Evolutionary conservation across 495 filamentous ascomycete species (phyloP).

Genomic region (Mytilinidion resinicola): DNA sequence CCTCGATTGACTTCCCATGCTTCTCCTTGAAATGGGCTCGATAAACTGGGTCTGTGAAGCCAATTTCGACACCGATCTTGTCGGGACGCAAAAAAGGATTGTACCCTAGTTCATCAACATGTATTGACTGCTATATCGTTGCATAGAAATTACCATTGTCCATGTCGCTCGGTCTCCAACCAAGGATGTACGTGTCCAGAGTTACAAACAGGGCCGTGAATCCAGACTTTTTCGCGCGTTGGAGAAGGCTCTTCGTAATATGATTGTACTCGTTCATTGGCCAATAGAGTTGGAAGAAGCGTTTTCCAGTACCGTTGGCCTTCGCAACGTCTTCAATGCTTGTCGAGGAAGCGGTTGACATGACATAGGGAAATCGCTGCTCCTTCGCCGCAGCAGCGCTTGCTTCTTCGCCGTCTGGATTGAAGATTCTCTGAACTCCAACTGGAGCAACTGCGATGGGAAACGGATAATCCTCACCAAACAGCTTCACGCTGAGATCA

Average conservation of each 20-base stretch:
- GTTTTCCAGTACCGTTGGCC: conserved; percentile 54
- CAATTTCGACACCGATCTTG: conserved; percentile 47
- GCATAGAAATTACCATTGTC: conserved; percentile 56
- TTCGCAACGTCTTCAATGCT: conserved; percentile 54
- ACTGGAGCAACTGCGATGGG: conserved; percentile 61
- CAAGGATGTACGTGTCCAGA: conserved; percentile 60
- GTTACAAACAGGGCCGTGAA: conserved; percentile 57
- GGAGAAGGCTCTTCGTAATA: conserved; percentile 38
- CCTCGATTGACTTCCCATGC: conserved; percentile 48
- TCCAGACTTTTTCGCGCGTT: not conserved
- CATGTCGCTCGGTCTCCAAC: conserved; percentile 59
- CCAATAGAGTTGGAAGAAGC: conserved; percentile 62
- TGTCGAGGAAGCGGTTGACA: conserved; percentile 52
- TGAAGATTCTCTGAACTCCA: conserved; percentile 62
- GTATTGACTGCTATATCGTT: conserved; percentile 41
- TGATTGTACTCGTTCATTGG: conserved; percentile 54
- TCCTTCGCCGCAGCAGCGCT: conserved; percentile 39
- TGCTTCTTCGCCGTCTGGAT: conserved; percentile 49
- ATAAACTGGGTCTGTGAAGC: conserved; percentile 54
- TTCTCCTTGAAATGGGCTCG: conserved; percentile 28
- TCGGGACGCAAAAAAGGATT: no score
- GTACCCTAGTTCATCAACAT: no score
- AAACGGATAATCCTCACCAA: conserved; percentile 53
- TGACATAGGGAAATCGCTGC: conserved; percentile 16
- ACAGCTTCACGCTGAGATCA: conserved; percentile 54